Base-by-base conservation (phyloP, 352 stramenopile species). In the Phytophthora ramorum region DNA sequence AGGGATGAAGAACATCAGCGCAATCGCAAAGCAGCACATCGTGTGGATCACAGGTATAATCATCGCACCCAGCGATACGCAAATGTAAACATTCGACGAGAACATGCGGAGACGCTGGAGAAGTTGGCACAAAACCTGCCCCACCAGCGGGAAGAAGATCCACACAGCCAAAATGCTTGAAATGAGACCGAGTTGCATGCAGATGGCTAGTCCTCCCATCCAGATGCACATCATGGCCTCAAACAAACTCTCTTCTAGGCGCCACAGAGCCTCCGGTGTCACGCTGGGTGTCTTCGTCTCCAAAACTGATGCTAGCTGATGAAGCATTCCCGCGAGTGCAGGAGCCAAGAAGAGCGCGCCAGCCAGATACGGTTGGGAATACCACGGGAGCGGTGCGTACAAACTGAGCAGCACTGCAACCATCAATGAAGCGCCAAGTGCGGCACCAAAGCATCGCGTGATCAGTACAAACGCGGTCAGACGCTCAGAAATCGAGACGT, bases 1-100 rank as follows among this genome's bases (percentile, higher is more conserved):
- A 24, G 85, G 85, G 26, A 94, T 80, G 58, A 92, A 91, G 58
- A 94, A 91, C 66, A 83, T 81, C 56, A 91, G 71, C 28, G 77
- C 79, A 16, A 91, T 73, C 26, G 78, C 69, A 40, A 88, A 78
- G 19, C 74, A 78, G 53, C 76, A 81, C 50, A 81, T 77, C 3
- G 68, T 89, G 69, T 91, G 82, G 20, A 92, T 57, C 45, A 91
- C 76, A 7, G 85, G 83, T 22, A 92, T 66, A 12, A 78, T 73
- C 16, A 86, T 69, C 2, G 81, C 72, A 12, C 58, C 55, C 8
- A 93, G 65, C 32, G 79, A 85, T 30, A 89, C 63, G 35, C 61
- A 66, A 26, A 92, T 61, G 67, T 90, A 92, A 19, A 69, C 51
- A 5, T 20, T 63, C 4, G 81, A 66, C 0, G 81, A 80, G 26